Percentiles rank a stretch among this genome's conserved stretches.
These are phyloP conservation scores for Vitis riparia DNA, from an alignment of 164 flowering plant species.

Conservation along the genomic window DNA sequence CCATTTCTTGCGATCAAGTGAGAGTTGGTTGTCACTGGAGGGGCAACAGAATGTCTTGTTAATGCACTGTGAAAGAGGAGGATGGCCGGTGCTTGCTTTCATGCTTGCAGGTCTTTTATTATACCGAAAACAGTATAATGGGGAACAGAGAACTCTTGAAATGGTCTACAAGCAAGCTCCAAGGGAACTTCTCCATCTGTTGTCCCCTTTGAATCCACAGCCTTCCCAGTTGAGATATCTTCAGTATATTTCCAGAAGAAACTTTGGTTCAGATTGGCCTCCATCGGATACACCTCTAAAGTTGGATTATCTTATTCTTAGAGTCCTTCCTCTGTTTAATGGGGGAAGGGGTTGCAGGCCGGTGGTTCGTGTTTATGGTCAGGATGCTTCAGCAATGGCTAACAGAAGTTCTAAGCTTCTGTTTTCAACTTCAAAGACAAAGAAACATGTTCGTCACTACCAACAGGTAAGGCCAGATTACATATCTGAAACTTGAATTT, in stretches of 20 bases:
- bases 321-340: conserved; percentile 62
- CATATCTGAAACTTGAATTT: conserved; percentile 7
- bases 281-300: conserved; percentile 68
- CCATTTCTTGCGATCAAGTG: conserved; percentile 86
- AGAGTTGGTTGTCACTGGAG: conserved; percentile 88
- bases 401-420: conserved; percentile 69
- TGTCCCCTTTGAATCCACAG: conserved; percentile 84
- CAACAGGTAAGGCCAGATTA: conserved; percentile 47
- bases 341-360: conserved; percentile 82
- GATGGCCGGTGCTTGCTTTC: conserved; percentile 96
- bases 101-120: conserved; percentile 92
- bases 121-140: conserved; percentile 82
- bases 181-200: conserved; percentile 74
- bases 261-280: conserved; percentile 77
- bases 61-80: conserved; percentile 98
- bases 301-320: conserved; percentile 75
- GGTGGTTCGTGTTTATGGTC: conserved; percentile 78
- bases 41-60: conserved; percentile 91
- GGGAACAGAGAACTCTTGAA: conserved; percentile 92
- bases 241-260: conserved; percentile 84
- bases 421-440: conserved; percentile 59
- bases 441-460: conserved; percentile 48
- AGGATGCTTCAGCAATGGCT: conserved; percentile 53
- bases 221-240: conserved; percentile 94
- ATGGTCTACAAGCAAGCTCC: conserved; percentile 98